Evolutionary conservation across 2,329 filamentous ascomycete species (phyloP).

Genomic region (Septoria petroselini): DNA sequence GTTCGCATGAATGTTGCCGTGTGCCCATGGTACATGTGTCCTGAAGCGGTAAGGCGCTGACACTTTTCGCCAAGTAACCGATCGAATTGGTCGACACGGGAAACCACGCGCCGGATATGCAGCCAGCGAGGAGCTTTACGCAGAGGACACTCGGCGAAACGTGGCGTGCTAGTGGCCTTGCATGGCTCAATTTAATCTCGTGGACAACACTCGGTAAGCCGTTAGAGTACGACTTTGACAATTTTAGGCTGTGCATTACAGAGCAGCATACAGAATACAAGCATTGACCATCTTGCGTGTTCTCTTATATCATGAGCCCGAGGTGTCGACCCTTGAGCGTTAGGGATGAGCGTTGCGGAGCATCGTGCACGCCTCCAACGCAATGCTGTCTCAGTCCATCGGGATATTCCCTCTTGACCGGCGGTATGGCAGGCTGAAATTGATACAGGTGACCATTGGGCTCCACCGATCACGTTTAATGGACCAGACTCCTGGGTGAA

Average conservation of each 20-base stretch:
- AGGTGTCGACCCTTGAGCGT: too few species aligned
- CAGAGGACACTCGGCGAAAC: not conserved
- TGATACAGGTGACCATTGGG: not conserved
- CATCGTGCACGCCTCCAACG: not conserved
- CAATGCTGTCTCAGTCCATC: not conserved
- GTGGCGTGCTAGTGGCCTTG: not conserved
- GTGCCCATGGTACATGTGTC: not conserved
- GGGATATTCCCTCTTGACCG: not conserved
- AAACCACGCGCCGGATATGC: not conserved
- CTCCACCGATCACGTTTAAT: too few species aligned
- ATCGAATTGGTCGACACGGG: not conserved
- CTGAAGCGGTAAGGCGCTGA: not conserved
- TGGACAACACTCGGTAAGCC: not conserved
- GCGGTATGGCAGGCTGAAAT: not conserved
- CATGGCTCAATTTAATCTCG: not conserved
- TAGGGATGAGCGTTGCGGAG: too few species aligned
- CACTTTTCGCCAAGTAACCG: not conserved
- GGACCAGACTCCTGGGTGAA: not conserved
- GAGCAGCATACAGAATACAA: too few species aligned
- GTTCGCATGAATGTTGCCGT: conserved; percentile 1
- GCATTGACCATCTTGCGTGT: too few species aligned
- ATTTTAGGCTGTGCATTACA: not conserved
- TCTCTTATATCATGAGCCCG: too few species aligned
- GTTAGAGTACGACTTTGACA: not conserved
- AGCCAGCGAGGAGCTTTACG: not conserved